phyloP scores from a whole-genome alignment of 2,329 filamentous ascomycete genomes.

The Cercospora beticola region DNA sequence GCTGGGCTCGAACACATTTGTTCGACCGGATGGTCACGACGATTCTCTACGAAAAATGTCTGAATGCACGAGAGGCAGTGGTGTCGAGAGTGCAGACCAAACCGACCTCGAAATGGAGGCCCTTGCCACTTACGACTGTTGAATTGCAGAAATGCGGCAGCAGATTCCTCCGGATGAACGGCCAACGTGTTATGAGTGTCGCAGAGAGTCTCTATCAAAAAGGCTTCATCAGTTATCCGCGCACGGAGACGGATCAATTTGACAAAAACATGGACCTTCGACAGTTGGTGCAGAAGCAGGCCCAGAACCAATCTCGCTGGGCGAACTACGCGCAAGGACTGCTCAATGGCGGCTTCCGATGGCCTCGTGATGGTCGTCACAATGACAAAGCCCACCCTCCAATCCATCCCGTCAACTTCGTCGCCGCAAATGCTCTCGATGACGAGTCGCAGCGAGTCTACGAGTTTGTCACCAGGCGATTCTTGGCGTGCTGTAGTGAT shows the following conservation, averaged over 20 bases:
- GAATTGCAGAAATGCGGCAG: constrained; percentile 96
- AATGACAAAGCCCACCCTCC: constrained; percentile 98
- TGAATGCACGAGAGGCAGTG: constrained; percentile 71
- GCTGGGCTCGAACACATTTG: constrained; percentile 76
- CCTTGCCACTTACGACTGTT: constrained; percentile 88
- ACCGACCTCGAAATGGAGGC: constrained; percentile 90
- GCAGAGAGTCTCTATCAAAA: constrained; percentile 89
- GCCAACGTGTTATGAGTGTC: constrained; percentile 81
- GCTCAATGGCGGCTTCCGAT: constrained; percentile 71
- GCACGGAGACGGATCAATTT: constrained; percentile 96
- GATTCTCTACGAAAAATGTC: constrained; percentile 81
- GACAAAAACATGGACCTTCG: constrained; percentile 84
- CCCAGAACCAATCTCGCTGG: constrained; percentile 68
- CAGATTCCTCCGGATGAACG: constrained; percentile 82
- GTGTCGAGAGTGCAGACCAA: constrained; percentile 87
- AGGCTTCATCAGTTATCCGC: constrained; percentile 95
- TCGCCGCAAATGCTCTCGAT: constrained; percentile 59
- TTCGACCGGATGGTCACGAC: constrained; percentile 83
- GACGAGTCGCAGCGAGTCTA: constrained; percentile 71
- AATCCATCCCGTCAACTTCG: constrained; percentile 92
- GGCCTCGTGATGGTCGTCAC: constrained; percentile 77
- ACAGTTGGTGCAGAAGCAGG: constrained; percentile 79
- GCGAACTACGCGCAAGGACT: constrained; percentile 75
- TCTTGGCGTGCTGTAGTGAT: constrained; percentile 92
- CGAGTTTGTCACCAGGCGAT: constrained; percentile 87